A percentile compares a stretch with the other conserved stretches of the same genome.
These are phyloP conservation scores for Oryza officinalis DNA, from an alignment of 176 grass and related monocot species.

Conservation along the genomic window DNA sequence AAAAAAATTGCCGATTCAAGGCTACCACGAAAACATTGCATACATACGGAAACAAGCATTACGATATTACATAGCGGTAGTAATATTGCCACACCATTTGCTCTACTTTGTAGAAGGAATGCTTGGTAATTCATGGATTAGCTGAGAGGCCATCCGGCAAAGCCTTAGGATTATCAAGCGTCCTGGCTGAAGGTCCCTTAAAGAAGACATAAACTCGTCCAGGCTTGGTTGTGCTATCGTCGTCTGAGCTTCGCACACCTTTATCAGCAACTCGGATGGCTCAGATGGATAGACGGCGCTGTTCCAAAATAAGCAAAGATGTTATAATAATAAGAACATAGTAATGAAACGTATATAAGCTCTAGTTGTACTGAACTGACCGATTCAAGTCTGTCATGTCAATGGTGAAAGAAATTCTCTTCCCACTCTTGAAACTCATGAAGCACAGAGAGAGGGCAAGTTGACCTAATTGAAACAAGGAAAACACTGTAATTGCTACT, in stretches of 20 bases:
- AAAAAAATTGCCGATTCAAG: not conserved
- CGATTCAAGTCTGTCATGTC: conserved; percentile 72
- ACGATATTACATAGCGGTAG: not conserved
- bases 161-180: conserved; percentile 56
- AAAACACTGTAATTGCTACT: conserved; percentile 3
- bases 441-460: conserved; percentile 65
- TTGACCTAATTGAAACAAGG: conserved; percentile 52
- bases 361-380: conserved; percentile 48
- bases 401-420: conserved; percentile 58
- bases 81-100: not conserved
- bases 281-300: conserved; percentile 76
- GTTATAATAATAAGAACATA: conserved; percentile 4
- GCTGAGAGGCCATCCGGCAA: conserved; percentile 53
- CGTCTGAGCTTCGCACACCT: conserved; percentile 47
- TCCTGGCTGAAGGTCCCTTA: conserved; percentile 55
- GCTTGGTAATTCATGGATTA: conserved; percentile 32
- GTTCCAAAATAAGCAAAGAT: conserved; percentile 44
- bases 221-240: conserved; percentile 45
- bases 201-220: conserved; percentile 39
- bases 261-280: conserved; percentile 64
- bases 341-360: not conserved
- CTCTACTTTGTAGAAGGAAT: not conserved
- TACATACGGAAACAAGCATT: not conserved
- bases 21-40: not conserved
- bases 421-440: conserved; percentile 59